Evolutionary conservation across 768 basidiomycete species (phyloP).

Genomic region (Candolleomyces eurysporus): DNA sequence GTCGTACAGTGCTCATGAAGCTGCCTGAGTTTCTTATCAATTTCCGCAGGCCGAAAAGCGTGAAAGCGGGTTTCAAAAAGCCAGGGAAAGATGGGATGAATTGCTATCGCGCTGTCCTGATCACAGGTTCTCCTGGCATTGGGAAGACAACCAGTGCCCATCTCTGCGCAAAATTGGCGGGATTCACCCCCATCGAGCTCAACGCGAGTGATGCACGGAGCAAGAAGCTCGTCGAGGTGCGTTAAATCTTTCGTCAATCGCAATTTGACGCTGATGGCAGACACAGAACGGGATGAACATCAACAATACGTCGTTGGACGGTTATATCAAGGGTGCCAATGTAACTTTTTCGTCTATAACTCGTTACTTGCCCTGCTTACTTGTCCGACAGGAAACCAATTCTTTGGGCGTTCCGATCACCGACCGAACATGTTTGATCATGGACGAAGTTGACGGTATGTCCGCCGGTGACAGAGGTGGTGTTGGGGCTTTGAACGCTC

Average conservation of each 20-base stretch:
- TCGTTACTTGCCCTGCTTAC: not conserved
- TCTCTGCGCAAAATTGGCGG: slow-evolving; percentile 84
- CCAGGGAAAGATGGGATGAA: slow-evolving; percentile 92
- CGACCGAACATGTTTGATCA: slow-evolving; percentile 83
- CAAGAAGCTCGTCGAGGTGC: slow-evolving; percentile 94
- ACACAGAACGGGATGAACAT: slow-evolving; percentile 83
- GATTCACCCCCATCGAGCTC: slow-evolving; percentile 90
- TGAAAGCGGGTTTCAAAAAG: slow-evolving; percentile 84
- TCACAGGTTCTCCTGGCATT: slow-evolving; percentile 94
- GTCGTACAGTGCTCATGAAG: slow-evolving; percentile 15
- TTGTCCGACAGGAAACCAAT: slow-evolving; percentile 43
- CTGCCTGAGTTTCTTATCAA: not conserved
- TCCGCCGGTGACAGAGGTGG: slow-evolving; percentile 96
- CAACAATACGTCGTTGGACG: slow-evolving; percentile 84
- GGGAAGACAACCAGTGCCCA: slow-evolving; percentile 98
- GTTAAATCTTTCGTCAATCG: slow-evolving; percentile 9
- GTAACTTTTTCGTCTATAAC: slow-evolving; percentile 28
- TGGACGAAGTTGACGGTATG: slow-evolving; percentile 99
- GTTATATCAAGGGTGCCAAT: slow-evolving; percentile 65
- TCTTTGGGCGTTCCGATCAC: slow-evolving; percentile 73
- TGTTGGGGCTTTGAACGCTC: slow-evolving; percentile 85
- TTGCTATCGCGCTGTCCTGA: slow-evolving; percentile 79
- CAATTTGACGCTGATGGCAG: not conserved
- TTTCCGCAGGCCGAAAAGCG: slow-evolving; percentile 61
- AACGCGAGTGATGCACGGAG: slow-evolving; percentile 96